Conservation (phyloP, 2,329 filamentous ascomycete species). For the Alternaria arborescens region DNA sequence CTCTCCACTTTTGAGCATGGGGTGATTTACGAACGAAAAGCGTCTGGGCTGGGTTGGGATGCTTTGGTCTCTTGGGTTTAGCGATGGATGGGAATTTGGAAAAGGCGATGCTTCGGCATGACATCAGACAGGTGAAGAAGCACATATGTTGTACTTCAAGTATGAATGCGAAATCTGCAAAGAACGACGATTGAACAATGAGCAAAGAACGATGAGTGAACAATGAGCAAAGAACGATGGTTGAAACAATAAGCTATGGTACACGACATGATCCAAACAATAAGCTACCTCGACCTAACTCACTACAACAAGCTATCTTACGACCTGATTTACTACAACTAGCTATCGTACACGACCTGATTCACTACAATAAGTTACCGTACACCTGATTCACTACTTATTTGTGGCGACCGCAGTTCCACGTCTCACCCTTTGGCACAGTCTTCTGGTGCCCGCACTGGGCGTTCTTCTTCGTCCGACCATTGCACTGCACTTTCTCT, state of each 20-base stretch:
- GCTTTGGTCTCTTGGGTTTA: constrained; percentile 11
- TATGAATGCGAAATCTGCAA: not conserved
- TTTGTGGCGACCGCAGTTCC: constrained; percentile 7
- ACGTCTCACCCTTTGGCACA: not conserved
- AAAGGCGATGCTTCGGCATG: no score
- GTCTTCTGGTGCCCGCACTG: not conserved
- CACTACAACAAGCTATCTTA: no score
- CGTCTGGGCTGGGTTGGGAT: constrained; percentile 20
- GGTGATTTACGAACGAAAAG: constrained; percentile 24
- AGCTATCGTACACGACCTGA: no score
- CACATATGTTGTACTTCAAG: not conserved
- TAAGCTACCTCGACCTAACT: no score
- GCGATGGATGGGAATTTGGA: not conserved
- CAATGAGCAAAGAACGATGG: not conserved
- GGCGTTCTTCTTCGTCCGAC: not conserved
- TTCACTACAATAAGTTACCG: no score
- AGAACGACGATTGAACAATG: not conserved
- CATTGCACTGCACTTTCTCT: not conserved
- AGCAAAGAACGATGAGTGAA: not conserved
- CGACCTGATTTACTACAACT: no score
- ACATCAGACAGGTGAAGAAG: not conserved
- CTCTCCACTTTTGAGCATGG: constrained; percentile 22
- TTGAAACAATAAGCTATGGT: not conserved
- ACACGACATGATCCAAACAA: no score
- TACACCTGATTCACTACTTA: not conserved